Conservation (phyloP, 1,139 yeast genomes). For the Debaryomyces robertsiae region DNA sequence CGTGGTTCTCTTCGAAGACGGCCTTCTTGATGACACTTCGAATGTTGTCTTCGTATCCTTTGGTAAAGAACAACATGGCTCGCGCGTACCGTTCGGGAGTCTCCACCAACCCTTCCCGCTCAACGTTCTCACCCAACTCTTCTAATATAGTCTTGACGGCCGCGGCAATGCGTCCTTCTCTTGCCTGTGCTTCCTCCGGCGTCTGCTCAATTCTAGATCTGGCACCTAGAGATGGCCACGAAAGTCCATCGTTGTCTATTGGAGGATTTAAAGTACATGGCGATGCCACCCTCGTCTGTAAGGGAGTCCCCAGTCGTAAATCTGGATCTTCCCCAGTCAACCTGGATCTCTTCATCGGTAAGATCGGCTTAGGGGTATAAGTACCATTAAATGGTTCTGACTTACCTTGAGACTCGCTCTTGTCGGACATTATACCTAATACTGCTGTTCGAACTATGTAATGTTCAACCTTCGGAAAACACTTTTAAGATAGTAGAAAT, state of each 20-base stretch:
- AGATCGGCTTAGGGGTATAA: constrained; percentile 24
- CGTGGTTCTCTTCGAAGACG: constrained; percentile 97
- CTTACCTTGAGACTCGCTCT: constrained; percentile 5
- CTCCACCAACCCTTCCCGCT: constrained; percentile 85
- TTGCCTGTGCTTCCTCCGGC: constrained; percentile 56
- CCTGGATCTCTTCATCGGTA: constrained; percentile 30
- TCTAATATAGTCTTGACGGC: constrained; percentile 81
- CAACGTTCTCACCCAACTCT: constrained; percentile 90
- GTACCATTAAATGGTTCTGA: constrained; percentile 20
- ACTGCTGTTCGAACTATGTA: not conserved
- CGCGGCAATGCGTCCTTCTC: constrained; percentile 76
- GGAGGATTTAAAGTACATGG: constrained; percentile 86
- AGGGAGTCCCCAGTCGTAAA: constrained; percentile 40
- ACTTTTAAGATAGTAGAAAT: constrained; percentile 3
- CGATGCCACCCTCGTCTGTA: constrained; percentile 77
- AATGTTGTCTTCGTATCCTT: constrained; percentile 93
- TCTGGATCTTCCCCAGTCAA: constrained; percentile 17
- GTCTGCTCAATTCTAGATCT: constrained; percentile 69
- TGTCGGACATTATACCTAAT: constrained; percentile 4
- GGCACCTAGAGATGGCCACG: constrained; percentile 96
- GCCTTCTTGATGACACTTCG: constrained; percentile 91
- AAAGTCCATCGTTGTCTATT: constrained; percentile 84
- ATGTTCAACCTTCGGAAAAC: constrained; percentile 2
- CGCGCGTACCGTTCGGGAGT: constrained; percentile 97
- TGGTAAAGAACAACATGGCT: constrained; percentile 93